Percentiles rank a stretch among this genome's conserved stretches.
Evolutionary conservation across 352 stramenopile genomes (phyloP).

Genomic region (Phytophthora pinifolia): DNA sequence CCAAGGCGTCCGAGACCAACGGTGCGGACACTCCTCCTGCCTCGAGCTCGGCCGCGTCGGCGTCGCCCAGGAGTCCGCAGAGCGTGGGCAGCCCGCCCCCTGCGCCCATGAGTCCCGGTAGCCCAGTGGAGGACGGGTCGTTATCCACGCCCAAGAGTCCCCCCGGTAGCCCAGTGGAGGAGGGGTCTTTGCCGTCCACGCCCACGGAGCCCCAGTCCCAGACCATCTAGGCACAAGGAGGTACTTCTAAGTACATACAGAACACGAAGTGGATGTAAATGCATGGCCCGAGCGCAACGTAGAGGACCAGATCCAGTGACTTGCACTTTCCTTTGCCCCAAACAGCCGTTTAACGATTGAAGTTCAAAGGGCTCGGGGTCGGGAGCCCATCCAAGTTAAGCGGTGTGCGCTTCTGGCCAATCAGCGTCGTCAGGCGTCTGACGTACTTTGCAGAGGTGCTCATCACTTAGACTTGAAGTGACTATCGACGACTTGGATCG

Average conservation of each 20-base stretch:
- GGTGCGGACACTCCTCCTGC: slow-evolving; percentile 35
- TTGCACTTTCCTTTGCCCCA: background rate
- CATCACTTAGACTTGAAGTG: background rate
- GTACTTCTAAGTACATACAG: slow-evolving; percentile 34
- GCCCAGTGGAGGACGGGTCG: no score
- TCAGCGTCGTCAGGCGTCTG: slow-evolving; percentile 3
- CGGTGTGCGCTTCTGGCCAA: slow-evolving; percentile 4
- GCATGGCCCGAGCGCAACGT: slow-evolving; percentile 12
- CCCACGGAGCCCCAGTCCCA: slow-evolving; percentile 36
- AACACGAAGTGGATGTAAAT: slow-evolving; percentile 31
- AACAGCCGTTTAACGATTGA: slow-evolving; percentile 16
- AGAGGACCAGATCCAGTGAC: background rate
- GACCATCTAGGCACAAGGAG: slow-evolving; percentile 33
- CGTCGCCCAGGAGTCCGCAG: slow-evolving; percentile 40
- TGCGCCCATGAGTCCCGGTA: slow-evolving; percentile 31
- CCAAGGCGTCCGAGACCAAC: slow-evolving; percentile 34
- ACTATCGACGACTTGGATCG: background rate
- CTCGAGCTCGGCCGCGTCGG: slow-evolving; percentile 39
- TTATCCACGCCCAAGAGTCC: slow-evolving; percentile 31
- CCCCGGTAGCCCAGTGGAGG: slow-evolving; percentile 18
- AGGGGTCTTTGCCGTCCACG: slow-evolving; percentile 17
- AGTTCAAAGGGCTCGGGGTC: slow-evolving; percentile 8
- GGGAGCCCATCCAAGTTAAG: background rate
- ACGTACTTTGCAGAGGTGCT: slow-evolving; percentile 20
- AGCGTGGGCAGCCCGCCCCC: slow-evolving; percentile 34